Percentiles rank a stretch among this genome's conserved stretches.
These are phyloP conservation scores for Rhodomyrtus tomentosa DNA, from an alignment of 345 rosid species.

Conservation along the genomic window DNA sequence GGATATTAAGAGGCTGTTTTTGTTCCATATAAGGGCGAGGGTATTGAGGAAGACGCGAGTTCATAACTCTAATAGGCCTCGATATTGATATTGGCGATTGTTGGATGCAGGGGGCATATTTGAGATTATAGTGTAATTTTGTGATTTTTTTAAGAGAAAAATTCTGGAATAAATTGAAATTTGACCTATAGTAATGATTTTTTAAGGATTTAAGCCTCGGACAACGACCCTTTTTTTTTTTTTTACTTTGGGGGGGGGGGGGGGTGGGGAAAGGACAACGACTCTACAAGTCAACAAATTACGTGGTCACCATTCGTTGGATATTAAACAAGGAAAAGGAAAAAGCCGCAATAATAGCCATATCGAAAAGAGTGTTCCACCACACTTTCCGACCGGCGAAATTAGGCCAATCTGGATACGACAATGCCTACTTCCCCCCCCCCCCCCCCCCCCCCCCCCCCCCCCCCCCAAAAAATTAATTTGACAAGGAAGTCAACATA, in stretches of 20 bases:
- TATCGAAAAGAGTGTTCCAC: neutral
- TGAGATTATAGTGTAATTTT: neutral
- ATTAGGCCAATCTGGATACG: neutral
- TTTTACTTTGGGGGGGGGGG: too few species aligned
- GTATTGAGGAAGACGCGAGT: neutral
- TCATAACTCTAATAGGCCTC: fast-evolving
- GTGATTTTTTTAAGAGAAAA: neutral
- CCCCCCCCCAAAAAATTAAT: too few species aligned
- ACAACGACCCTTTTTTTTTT: too few species aligned
- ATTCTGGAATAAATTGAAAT: neutral
- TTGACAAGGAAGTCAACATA: neutral
- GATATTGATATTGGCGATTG: neutral
- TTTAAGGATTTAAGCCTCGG: neutral
- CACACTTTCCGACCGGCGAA: neutral
- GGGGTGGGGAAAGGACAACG: neutral
- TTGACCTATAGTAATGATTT: neutral
- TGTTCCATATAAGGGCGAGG: neutral
- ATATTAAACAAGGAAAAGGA: neutral
- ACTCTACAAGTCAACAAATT: neutral
- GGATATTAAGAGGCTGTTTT: neutral
- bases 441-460: too few species aligned
- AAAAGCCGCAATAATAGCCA: neutral
- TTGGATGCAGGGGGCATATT: neutral
- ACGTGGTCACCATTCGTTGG: neutral
- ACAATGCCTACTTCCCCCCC: neutral